phyloP scores from a whole-genome alignment of 1,284 basidiomycete species.

The Cystobasidiaceae sp. region DNA sequence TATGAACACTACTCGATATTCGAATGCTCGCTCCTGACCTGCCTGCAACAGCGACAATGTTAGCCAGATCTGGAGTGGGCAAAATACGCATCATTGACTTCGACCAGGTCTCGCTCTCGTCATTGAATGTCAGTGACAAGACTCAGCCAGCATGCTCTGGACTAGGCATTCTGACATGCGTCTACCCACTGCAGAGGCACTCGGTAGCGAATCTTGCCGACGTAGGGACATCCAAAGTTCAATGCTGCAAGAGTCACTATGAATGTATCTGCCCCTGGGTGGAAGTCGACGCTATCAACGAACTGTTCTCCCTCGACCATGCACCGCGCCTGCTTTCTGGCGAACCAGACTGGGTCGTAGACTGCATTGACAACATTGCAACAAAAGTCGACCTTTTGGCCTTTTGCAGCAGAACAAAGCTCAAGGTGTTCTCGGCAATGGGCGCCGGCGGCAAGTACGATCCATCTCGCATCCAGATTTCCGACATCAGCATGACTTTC shows the following conservation, averaged over 20 bases:
- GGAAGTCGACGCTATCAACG: constrained; percentile 72
- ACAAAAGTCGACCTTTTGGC: constrained; percentile 58
- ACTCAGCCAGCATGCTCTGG: background rate
- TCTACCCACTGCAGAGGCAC: constrained; percentile 56
- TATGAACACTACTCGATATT: background rate
- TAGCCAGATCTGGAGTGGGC: constrained; percentile 59
- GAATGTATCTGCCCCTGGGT: constrained; percentile 63
- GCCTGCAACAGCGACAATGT: constrained; percentile 68
- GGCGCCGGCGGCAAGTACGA: constrained; percentile 96
- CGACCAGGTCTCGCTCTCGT: constrained; percentile 87
- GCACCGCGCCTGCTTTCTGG: constrained; percentile 64
- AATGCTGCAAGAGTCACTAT: constrained; percentile 67
- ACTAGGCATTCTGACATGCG: background rate
- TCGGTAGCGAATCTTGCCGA: constrained; percentile 85
- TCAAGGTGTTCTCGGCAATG: constrained; percentile 94
- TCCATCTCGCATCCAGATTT: constrained; percentile 88
- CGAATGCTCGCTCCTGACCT: background rate
- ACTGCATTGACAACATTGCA: constrained; percentile 93
- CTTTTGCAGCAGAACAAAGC: constrained; percentile 59
- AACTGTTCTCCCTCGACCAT: constrained; percentile 69
- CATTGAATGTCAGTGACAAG: constrained; percentile 58
- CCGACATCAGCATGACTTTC: constrained; percentile 73
- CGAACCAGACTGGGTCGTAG: constrained; percentile 78
- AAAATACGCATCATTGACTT: constrained; percentile 59
- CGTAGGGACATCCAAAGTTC: constrained; percentile 91